Evolutionary conservation across 441 rosid genomes (phyloP).

Genomic region (Kokia cookei): DNA sequence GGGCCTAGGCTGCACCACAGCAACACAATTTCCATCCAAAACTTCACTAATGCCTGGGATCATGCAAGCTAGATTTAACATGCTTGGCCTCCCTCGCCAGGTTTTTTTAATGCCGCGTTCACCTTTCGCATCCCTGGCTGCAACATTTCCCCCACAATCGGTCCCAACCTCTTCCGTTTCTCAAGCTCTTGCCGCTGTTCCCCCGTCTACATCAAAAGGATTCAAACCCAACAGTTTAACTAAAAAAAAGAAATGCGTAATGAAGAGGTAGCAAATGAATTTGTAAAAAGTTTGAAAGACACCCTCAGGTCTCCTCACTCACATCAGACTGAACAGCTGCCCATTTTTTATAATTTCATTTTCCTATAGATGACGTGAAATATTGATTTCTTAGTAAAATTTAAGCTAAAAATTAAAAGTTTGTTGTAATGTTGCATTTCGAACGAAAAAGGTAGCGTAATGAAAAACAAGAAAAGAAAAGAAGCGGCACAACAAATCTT

Average conservation of each 20-base stretch:
- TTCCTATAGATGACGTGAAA: not conserved
- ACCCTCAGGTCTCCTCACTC: not conserved
- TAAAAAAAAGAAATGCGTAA: not conserved
- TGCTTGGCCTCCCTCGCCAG: conserved; percentile 23
- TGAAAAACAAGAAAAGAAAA: too few species aligned
- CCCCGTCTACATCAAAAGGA: conserved; percentile 14
- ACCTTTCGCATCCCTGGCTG: conserved; percentile 17
- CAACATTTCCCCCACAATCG: conserved; percentile 7
- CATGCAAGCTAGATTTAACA: conserved; percentile 5
- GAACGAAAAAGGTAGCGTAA: too few species aligned
- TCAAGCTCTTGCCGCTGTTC: conserved; percentile 7
- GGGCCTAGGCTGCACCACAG: conserved; percentile 19
- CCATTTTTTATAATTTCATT: not conserved
- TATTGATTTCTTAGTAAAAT: not conserved
- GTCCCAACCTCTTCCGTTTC: not conserved
- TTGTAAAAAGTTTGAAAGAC: not conserved
- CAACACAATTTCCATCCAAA: conserved; percentile 17
- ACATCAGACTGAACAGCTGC: conserved; percentile 5
- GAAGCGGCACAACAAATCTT: too few species aligned
- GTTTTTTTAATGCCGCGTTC: conserved; percentile 22
- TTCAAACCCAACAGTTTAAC: not conserved
- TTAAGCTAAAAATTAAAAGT: not conserved
- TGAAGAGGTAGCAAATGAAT: not conserved
- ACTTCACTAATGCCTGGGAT: conserved; percentile 16
- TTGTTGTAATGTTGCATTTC: too few species aligned